Conservation (phyloP, 331 rosid species). For the Malus hybrid region DNA sequence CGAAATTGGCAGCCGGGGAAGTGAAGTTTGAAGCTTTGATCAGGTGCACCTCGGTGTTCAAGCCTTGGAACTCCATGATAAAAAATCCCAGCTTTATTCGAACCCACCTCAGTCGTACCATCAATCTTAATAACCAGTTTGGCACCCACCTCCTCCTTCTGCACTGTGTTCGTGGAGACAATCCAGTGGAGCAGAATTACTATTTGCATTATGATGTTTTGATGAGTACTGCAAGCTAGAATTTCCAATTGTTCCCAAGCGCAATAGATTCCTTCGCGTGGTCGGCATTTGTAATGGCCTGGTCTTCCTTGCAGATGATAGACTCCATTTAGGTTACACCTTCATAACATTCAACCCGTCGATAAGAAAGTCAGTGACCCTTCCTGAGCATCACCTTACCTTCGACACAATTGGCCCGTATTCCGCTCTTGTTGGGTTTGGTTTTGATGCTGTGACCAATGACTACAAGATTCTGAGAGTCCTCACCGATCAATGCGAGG, state of each 20-base stretch:
- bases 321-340: background rate
- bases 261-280: background rate
- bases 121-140: background rate
- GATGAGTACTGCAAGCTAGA: background rate
- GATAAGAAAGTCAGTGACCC: constrained; percentile 12
- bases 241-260: background rate
- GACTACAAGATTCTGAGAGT: constrained; percentile 23
- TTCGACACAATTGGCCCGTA: background rate
- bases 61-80: constrained; percentile 20
- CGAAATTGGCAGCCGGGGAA: too few species aligned
- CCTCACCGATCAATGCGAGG: background rate
- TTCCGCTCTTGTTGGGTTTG: background rate
- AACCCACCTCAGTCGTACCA: background rate
- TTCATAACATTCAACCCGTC: constrained; percentile 18
- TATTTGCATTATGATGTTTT: background rate
- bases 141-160: background rate
- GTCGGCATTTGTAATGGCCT: constrained; percentile 16
- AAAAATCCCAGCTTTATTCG: constrained; percentile 9
- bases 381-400: constrained; percentile 5
- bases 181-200: background rate
- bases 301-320: constrained; percentile 6
- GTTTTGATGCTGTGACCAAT: constrained; percentile 7
- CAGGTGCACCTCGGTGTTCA: constrained; percentile 9
- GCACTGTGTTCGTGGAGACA: too few species aligned
- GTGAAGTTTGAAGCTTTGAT: background rate